These are phyloP conservation scores for Rubia occidens DNA, from an alignment of 305 asterid species.

Conservation along the genomic window DNA sequence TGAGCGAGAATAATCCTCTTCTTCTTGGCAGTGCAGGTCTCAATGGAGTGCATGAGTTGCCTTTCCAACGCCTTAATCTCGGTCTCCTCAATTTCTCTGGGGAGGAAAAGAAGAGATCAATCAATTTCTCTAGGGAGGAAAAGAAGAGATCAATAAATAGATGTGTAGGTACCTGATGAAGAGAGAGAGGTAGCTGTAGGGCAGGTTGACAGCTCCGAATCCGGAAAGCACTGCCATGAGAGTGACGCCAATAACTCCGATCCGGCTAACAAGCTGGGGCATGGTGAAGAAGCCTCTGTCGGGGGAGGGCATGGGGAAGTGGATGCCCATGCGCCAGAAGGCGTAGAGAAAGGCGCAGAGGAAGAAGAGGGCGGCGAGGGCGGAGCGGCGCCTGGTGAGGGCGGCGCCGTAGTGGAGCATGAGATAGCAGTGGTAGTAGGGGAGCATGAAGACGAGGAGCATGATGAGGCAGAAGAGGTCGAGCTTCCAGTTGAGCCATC, in stretches of 20 bases:
- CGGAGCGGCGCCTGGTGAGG: conserved; percentile 75
- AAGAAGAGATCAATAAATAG: no score
- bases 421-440: conserved; percentile 90
- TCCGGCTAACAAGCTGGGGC: conserved; percentile 90
- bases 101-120: conserved; percentile 3
- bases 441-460: conserved; percentile 87
- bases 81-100: conserved; percentile 88
- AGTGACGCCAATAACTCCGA: conserved; percentile 97
- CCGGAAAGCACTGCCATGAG: conserved; percentile 91
- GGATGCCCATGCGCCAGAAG: conserved; percentile 96
- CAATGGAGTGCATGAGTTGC: conserved; percentile 92
- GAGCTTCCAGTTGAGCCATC: conserved; percentile 99
- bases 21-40: conserved; percentile 86
- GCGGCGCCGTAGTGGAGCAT: conserved; percentile 87
- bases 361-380: conserved; percentile 48
- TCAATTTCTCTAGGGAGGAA: background rate
- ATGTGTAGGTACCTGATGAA: conserved; percentile 53
- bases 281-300: conserved; percentile 95
- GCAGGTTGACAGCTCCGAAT: conserved; percentile 96
- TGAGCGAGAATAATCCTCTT: conserved; percentile 78
- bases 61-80: conserved; percentile 88
- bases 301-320: conserved; percentile 99
- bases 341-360: conserved; percentile 73
- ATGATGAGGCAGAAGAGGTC: conserved; percentile 84
- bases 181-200: conserved; percentile 87